These are phyloP conservation scores for Diplosphaera chodatii DNA, from an alignment of 139 green algal species.

Conservation along the genomic window DNA sequence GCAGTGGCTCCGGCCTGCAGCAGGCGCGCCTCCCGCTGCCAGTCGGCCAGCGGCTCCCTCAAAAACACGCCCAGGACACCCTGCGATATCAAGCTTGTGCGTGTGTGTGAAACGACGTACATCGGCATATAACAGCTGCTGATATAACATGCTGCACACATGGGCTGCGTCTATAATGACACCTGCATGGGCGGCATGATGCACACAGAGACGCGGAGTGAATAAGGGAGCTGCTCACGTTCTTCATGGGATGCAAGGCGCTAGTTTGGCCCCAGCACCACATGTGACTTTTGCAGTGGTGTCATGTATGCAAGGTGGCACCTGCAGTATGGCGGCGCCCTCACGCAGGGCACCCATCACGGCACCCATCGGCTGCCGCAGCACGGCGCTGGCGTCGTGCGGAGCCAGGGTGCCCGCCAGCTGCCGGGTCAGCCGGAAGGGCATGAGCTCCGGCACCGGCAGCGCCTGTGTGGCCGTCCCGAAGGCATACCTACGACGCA, in stretches of 20 bases:
- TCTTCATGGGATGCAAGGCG: no score
- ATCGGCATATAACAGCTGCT: no score
- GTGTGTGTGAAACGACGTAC: no score
- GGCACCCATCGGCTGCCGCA: conserved; percentile 32
- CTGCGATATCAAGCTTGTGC: neutral
- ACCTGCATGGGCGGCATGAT: no score
- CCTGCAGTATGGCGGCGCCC: neutral
- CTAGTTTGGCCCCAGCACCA: no score
- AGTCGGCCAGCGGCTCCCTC: conserved; percentile 62
- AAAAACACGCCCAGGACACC: conserved; percentile 46
- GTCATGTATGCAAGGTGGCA: neutral
- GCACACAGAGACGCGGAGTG: no score
- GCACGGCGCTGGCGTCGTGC: conserved; percentile 31
- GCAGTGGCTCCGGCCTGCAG: conserved; percentile 12
- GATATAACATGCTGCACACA: no score
- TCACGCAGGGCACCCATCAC: conserved; percentile 28
- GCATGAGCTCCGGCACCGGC: conserved; percentile 61
- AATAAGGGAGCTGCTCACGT: no score
- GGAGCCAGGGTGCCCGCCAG: conserved; percentile 47
- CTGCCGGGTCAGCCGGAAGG: conserved; percentile 63
- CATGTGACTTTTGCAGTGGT: neutral
- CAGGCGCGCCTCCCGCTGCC: conserved; percentile 46
- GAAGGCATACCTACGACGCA: conserved; percentile 49
- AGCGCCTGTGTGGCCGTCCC: conserved; percentile 54
- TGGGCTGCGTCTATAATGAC: no score